Percentiles rank a stretch among this genome's conserved stretches.
Evolutionary conservation across 306 rosid species (phyloP).

Genomic region (Malus sylvestris): DNA sequence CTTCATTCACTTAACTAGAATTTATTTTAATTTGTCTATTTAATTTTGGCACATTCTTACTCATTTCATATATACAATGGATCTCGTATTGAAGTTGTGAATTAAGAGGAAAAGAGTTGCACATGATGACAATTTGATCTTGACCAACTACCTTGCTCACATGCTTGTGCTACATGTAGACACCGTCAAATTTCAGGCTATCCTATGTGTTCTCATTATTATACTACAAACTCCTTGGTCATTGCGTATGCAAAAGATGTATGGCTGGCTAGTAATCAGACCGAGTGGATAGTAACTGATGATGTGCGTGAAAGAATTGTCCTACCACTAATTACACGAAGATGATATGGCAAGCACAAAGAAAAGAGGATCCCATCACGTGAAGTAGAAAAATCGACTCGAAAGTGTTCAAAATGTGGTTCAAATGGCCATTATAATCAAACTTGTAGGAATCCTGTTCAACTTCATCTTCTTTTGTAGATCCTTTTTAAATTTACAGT

Average conservation of each 20-base stretch:
- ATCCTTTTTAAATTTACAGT: too few species aligned
- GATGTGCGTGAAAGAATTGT: too few species aligned
- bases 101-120: not conserved
- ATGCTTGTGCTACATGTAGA: not conserved
- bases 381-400: not conserved
- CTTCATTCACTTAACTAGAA: not conserved
- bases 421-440: not conserved
- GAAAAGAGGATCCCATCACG: not conserved
- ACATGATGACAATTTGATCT: not conserved
- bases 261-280: too few species aligned
- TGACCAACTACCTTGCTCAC: not conserved
- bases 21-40: not conserved
- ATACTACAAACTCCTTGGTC: not conserved
- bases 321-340: not conserved
- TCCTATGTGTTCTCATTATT: not conserved
- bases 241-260: too few species aligned
- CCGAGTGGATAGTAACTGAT: too few species aligned
- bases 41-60: not conserved
- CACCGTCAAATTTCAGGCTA: not conserved
- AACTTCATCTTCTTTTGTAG: not conserved
- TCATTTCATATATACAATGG: not conserved
- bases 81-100: not conserved
- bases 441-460: not conserved
- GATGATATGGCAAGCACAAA: not conserved
- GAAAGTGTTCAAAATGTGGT: not conserved